phyloP scores from a whole-genome alignment of 768 basidiomycete species.

The Xerocomellus amylosporus region DNA sequence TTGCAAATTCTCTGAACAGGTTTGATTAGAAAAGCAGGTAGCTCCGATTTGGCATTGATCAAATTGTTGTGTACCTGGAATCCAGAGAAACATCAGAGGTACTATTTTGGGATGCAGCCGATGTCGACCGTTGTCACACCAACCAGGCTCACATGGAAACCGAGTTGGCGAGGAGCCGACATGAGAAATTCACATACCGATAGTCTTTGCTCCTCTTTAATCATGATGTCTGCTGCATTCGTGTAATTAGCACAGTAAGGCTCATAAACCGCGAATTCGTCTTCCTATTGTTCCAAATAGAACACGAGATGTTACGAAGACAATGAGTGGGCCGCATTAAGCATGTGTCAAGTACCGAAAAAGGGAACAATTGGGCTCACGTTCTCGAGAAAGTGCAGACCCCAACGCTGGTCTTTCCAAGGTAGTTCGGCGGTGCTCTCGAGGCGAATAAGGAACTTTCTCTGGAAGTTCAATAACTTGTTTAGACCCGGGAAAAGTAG shows the following conservation, averaged over 20 bases:
- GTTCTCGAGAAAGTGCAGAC: constrained; percentile 76
- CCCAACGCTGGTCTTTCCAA: constrained; percentile 88
- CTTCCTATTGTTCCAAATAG: constrained; percentile 69
- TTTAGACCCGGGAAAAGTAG: constrained; percentile 92
- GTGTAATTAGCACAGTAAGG: constrained; percentile 97
- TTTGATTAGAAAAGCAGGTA: constrained; percentile 97
- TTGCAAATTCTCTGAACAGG: constrained; percentile 98
- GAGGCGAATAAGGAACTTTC: constrained; percentile 86
- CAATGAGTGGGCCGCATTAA: constrained; percentile 44
- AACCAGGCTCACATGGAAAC: constrained; percentile 20
- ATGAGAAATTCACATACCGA: constrained; percentile 52
- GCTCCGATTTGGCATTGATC: constrained; percentile 88
- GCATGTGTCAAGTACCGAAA: constrained; percentile 24
- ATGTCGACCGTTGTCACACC: constrained; percentile 25
- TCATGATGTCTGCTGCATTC: constrained; percentile 79
- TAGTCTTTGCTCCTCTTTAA: constrained; percentile 82
- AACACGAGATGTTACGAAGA: constrained; percentile 22
- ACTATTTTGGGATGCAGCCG: constrained; percentile 18
- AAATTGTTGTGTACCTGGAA: constrained; percentile 71
- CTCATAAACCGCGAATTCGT: constrained; percentile 93
- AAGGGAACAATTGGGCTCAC: constrained; percentile 44
- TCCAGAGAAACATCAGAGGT: constrained; percentile 9
- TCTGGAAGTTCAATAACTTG: constrained; percentile 94
- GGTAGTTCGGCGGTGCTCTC: constrained; percentile 81
- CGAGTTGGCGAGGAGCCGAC: constrained; percentile 1